These are phyloP conservation scores for Glycyrrhiza uralensis DNA, from an alignment of 306 rosid species.

Conservation along the genomic window DNA sequence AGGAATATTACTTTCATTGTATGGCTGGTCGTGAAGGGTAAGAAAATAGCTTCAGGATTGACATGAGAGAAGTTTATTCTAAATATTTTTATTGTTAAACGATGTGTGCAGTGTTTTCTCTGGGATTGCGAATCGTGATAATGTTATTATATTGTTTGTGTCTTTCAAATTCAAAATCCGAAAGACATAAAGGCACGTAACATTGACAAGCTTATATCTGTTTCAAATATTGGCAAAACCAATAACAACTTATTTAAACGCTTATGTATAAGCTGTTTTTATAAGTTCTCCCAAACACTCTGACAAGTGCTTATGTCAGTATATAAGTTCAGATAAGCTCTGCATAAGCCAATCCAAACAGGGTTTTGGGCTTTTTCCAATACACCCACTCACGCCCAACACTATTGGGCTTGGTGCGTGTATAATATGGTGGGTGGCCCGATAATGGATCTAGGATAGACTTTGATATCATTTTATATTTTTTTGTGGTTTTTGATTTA, in stretches of 20 bases:
- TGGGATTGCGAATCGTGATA: neutral
- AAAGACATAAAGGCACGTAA: neutral
- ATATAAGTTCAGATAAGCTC: too few species aligned
- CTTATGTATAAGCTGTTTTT: too few species aligned
- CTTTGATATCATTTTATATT: too few species aligned
- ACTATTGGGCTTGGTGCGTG: too few species aligned
- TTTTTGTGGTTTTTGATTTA: too few species aligned
- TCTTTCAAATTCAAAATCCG: neutral
- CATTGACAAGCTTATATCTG: neutral
- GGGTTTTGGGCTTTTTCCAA: too few species aligned
- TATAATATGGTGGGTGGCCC: too few species aligned
- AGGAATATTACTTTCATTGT: slow-evolving; percentile 95
- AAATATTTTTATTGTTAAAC: neutral
- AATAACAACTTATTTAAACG: neutral
- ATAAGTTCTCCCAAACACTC: too few species aligned
- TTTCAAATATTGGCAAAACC: neutral
- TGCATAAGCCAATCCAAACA: too few species aligned
- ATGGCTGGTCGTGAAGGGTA: slow-evolving; percentile 99
- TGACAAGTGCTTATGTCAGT: too few species aligned
- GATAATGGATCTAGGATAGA: too few species aligned
- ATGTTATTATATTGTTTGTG: neutral
- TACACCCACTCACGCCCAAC: too few species aligned
- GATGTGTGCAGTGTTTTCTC: neutral
- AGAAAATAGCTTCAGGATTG: slow-evolving; percentile 14
- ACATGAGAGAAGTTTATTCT: neutral